Evolutionary conservation across 805 yeast genomes (phyloP), one percentile per base, ranked within the genome.

Genomic region (Candida ulmi): DNA sequence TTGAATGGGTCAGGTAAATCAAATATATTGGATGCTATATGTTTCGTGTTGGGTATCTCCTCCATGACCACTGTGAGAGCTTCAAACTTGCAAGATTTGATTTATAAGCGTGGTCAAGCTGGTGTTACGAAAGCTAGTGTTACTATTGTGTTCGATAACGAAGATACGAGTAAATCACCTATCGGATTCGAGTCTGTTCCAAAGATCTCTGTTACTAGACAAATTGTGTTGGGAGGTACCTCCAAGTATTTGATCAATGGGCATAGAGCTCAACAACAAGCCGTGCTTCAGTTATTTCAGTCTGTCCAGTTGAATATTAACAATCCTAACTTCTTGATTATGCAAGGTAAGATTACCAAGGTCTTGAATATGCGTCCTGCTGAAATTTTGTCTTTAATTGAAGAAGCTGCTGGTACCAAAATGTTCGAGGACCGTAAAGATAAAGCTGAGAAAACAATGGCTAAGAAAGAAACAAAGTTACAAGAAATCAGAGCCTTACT

Each of bases 301-400:
- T 83, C 95, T 15, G 96, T 95, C 17, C 99, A 93, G 63, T 73
- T 93, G 46, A 93, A 93, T 57, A 91, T 93, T 60, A 93, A 93
- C 61, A 93, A 91, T 57, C 99, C 99, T 25, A 93, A 93, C 60
- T 93, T 93, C 63, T 72, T 93, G 51, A 93, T 93, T 55, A 93
- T 95, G 99, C 99, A 93, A 64, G 99, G 99, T 44, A 87, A 88
- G 58, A 93, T 95, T 64, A 95, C 99, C 26, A 91, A 93, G 60
- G 97, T 93, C 47, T 72, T 93, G 54, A 93, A 93, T 60, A 93
- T 93, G 98, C 88, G 86, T 52, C 95, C 99, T 1, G 68, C 78
- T 2, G 98, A 93, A 60, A 85, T 91, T 31, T 63, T 93, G 46
- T 81, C 96, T 5, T 71, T 93, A 50, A 88, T 93, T 39, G 99